Percentiles rank a stretch among this genome's conserved stretches.
Evolutionary conservation across 2,329 filamentous ascomycete species (phyloP).

Genomic region (Colletotrichum chlorophyti): DNA sequence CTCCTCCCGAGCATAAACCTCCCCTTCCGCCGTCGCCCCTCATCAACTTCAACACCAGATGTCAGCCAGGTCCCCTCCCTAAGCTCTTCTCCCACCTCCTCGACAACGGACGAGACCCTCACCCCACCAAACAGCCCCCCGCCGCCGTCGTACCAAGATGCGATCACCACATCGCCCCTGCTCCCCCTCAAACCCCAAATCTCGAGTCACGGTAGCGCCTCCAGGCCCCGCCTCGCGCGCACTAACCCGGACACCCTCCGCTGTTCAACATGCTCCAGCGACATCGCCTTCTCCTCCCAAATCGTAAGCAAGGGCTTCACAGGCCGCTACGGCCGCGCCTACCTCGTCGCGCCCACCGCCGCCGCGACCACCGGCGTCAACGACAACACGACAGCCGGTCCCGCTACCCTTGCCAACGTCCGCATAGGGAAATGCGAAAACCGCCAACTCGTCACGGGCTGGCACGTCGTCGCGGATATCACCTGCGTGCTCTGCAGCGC

Average conservation of each 20-base stretch:
- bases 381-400: constrained; percentile 30
- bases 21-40: constrained; percentile 51
- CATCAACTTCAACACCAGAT: constrained; percentile 35
- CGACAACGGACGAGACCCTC: constrained; percentile 38
- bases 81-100: constrained; percentile 43
- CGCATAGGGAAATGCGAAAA: constrained; percentile 60
- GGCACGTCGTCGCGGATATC: constrained; percentile 70
- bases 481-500: constrained; percentile 60
- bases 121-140: constrained; percentile 32
- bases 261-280: constrained; percentile 64
- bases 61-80: constrained; percentile 39
- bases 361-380: constrained; percentile 14
- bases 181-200: not conserved
- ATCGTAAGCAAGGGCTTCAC: constrained; percentile 72
- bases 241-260: constrained; percentile 61
- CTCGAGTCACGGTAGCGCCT: not conserved
- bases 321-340: constrained; percentile 69
- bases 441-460: constrained; percentile 66
- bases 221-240: constrained; percentile 41
- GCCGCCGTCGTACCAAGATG: constrained; percentile 32
- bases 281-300: constrained; percentile 67
- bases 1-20: constrained; percentile 58
- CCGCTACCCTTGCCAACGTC: constrained; percentile 57
- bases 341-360: constrained; percentile 56
- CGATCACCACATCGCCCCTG: not conserved